A percentile compares a stretch with the other conserved stretches of the same genome.
Conservation (phyloP, 2,329 filamentous ascomycete species). For the Curvularia eragrostidis region DNA sequence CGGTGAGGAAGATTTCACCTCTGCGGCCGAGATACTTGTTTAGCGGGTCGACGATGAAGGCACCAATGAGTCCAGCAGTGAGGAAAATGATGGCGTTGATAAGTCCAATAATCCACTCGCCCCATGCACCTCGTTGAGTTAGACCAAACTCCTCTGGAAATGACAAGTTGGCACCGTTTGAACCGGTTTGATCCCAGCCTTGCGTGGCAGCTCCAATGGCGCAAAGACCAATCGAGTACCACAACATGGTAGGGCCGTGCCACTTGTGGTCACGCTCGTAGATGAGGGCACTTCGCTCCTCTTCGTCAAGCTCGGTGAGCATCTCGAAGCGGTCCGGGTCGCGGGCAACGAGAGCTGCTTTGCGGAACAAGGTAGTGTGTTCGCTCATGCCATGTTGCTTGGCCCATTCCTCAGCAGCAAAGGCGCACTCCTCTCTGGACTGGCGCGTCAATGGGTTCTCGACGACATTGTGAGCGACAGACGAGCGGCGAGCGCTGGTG, state of each 20-base stretch:
- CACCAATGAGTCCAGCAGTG: slow-evolving; percentile 47
- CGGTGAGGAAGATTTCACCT: slow-evolving; percentile 50
- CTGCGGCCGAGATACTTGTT: slow-evolving; percentile 49
- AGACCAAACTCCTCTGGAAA: slow-evolving; percentile 65
- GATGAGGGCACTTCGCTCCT: slow-evolving; percentile 65
- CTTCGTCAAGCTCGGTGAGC: slow-evolving; percentile 65
- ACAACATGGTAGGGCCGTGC: slow-evolving; percentile 63
- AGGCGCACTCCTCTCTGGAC: slow-evolving; percentile 58
- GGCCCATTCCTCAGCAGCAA: slow-evolving; percentile 68
- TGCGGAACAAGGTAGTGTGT: slow-evolving; percentile 65
- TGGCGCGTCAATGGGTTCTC: slow-evolving; percentile 52
- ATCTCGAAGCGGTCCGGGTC: slow-evolving; percentile 69
- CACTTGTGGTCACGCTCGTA: slow-evolving; percentile 73
- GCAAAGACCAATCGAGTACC: slow-evolving; percentile 71
- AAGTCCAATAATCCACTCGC: slow-evolving; percentile 43
- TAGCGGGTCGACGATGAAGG: slow-evolving; percentile 42
- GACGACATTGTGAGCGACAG: slow-evolving; percentile 56
- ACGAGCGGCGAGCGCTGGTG: slow-evolving; percentile 44
- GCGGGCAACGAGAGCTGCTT: slow-evolving; percentile 77
- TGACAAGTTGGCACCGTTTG: slow-evolving; percentile 63
- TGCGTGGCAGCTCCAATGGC: slow-evolving; percentile 73
- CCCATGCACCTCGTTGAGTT: slow-evolving; percentile 14
- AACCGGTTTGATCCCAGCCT: slow-evolving; percentile 71
- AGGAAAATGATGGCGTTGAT: slow-evolving; percentile 51
- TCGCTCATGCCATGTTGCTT: slow-evolving; percentile 64